Base-by-base conservation (phyloP, 2,329 filamentous ascomycete species). In the Orbilia javanica region DNA sequence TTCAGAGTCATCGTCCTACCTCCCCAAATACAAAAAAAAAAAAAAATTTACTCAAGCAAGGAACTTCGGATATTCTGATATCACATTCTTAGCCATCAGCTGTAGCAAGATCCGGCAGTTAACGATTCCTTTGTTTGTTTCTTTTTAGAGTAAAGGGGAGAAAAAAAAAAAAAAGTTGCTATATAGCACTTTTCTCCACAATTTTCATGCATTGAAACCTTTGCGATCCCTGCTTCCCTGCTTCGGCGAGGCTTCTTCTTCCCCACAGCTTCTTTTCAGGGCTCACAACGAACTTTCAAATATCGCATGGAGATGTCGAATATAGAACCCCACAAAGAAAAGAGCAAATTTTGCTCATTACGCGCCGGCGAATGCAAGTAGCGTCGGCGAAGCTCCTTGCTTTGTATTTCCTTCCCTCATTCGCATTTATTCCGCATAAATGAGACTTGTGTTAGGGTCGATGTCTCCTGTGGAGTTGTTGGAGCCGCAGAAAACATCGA, bases 261-360 rank as follows among this genome's bases (percentile, higher is more conserved):
- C 64, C 46, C 64, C 64, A 67, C 63, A 67, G 39, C 42, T 48
- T 48, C 34, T 57, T 36, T 36, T 42, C 55, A 42, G 34, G 55
- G 55, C 42, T 60, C 55, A 60, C 60, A 64, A 48, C 31, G 31
- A 42, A 22, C 25, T 44, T 44, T 39, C 18, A 66, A 48, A 20
- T 36, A 22, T 55, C 65, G 65, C 50, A 60, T 69, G 50, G 65
- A 69, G 36, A 55, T 69, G 65, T 69, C 65, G 50, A 60, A 69
- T 57, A 13, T 36, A 69, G 65, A 68, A 39, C 34, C 63, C 39
- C 44, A 48, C 62, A 69, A 20, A 15, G 2, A 22, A 22, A 34
- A 8, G 34, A 53, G 39, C 52, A 69, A 34, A 48, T 25, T 55
- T 42, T 27, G 31, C 34, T 15, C 29, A 20, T 13, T 22, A 20